Conservation (phyloP, 164 flowering plant genomes). For the Amborella trichopoda region DNA sequence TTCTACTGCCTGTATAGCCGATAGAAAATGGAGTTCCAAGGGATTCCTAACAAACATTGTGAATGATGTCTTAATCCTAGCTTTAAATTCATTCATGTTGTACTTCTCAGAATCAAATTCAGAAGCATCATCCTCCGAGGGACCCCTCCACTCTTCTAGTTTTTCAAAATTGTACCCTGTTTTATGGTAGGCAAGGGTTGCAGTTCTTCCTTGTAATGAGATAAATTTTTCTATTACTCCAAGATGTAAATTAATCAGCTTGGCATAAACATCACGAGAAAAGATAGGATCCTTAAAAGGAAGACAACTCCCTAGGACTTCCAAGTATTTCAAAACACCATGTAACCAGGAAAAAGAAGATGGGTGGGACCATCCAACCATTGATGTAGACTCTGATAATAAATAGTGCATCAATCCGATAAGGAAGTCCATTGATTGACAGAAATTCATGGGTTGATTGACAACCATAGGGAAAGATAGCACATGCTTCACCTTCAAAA, state of each 20-base stretch:
- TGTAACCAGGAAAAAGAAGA: conserved; percentile 59
- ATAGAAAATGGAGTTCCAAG: conserved; percentile 44
- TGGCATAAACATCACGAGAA: conserved; percentile 37
- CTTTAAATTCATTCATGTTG: conserved; percentile 48
- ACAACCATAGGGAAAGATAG: not conserved
- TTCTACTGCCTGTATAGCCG: conserved; percentile 55
- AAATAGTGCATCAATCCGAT: conserved; percentile 36
- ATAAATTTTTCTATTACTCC: conserved; percentile 73
- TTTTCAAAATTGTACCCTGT: conserved; percentile 48
- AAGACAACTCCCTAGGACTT: conserved; percentile 59
- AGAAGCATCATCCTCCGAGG: conserved; percentile 8
- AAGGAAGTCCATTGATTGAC: conserved; percentile 22
- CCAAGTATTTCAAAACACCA: conserved; percentile 64
- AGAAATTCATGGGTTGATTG: conserved; percentile 12
- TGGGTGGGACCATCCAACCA: conserved; percentile 24
- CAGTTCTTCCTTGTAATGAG: conserved; percentile 57
- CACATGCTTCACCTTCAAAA: conserved; percentile 32
- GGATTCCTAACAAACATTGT: conserved; percentile 35
- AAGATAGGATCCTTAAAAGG: conserved; percentile 24
- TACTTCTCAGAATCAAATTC: conserved; percentile 13
- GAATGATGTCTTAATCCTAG: conserved; percentile 63
- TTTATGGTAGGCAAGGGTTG: conserved; percentile 60
- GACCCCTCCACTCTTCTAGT: conserved; percentile 15
- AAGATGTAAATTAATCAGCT: conserved; percentile 49
- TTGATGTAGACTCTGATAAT: conserved; percentile 38